These are phyloP conservation scores for Phytophthora lateralis DNA, from an alignment of 352 stramenopile species.

Conservation along the genomic window DNA sequence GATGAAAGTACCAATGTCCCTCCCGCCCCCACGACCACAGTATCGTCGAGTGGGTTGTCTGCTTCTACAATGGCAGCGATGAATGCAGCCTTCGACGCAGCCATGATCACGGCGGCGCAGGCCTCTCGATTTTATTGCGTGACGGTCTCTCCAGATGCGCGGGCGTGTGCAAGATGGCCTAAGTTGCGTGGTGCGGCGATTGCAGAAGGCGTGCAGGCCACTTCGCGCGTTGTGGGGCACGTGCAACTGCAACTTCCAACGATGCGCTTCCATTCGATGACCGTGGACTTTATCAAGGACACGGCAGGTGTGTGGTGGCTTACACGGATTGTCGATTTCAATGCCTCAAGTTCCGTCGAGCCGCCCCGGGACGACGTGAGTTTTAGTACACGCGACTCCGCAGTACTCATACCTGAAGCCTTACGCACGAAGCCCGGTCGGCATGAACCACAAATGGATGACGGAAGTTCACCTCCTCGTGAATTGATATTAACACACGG, in stretches of 20 bases:
- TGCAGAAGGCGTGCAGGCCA: slow-evolving; percentile 49
- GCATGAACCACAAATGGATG: slow-evolving; percentile 8
- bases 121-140: slow-evolving; percentile 50
- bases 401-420: slow-evolving; percentile 48
- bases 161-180: slow-evolving; percentile 38
- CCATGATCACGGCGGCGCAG: slow-evolving; percentile 31
- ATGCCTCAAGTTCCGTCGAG: slow-evolving; percentile 33
- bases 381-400: slow-evolving; percentile 38
- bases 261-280: slow-evolving; percentile 63
- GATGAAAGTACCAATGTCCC: background rate
- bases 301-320: slow-evolving; percentile 67
- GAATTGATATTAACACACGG: slow-evolving; percentile 6
- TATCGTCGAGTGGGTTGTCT: slow-evolving; percentile 1
- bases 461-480: slow-evolving; percentile 4
- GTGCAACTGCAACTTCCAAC: slow-evolving; percentile 61
- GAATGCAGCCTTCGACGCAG: slow-evolving; percentile 32
- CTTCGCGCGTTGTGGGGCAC: slow-evolving; percentile 67
- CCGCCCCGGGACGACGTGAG: slow-evolving; percentile 15
- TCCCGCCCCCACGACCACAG: background rate
- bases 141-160: slow-evolving; percentile 41
- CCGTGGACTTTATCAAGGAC: slow-evolving; percentile 77
- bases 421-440: slow-evolving; percentile 52
- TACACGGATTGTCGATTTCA: slow-evolving; percentile 62
- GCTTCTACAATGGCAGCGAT: slow-evolving; percentile 22
- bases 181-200: slow-evolving; percentile 68